Percentiles rank a stretch among this genome's conserved stretches.
Evolutionary conservation across 139 green algal species (phyloP).

Genomic region (Desmodesmus armatus): DNA sequence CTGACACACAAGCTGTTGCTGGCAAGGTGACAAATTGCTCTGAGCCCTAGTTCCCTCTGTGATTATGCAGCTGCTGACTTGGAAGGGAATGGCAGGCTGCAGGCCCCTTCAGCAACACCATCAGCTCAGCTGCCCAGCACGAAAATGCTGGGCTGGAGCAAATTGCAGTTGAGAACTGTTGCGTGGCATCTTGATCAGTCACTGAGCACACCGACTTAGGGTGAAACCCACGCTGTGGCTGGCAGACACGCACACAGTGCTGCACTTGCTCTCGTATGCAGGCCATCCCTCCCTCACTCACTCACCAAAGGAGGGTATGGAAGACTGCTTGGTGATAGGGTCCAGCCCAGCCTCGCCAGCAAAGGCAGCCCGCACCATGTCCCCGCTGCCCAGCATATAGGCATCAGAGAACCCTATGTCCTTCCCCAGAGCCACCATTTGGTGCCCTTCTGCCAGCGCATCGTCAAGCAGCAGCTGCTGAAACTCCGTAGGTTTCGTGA

Average conservation of each 20-base stretch:
- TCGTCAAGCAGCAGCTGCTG: not conserved
- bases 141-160: no score
- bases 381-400: not conserved
- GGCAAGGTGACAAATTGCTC: not conserved
- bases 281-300: not conserved
- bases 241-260: not conserved
- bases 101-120: not conserved
- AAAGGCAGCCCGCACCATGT: conserved; percentile 17
- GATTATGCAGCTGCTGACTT: no score
- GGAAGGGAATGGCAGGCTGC: no score
- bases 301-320: conserved; percentile 17
- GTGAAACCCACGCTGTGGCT: not conserved
- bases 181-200: not conserved
- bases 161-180: not conserved
- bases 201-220: not conserved
- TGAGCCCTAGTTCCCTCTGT: no score
- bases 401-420: not conserved
- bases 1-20: not conserved
- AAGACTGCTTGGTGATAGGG: not conserved
- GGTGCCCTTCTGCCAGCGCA: not conserved
- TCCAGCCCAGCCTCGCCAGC: not conserved
- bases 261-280: not conserved
- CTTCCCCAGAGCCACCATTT: conserved; percentile 13
- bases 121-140: not conserved
- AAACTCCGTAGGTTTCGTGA: conserved; percentile 20